Evolutionary conservation across 495 filamentous ascomycete species (phyloP), one percentile per base, ranked within the genome.

Genomic region (Halenospora varia): DNA sequence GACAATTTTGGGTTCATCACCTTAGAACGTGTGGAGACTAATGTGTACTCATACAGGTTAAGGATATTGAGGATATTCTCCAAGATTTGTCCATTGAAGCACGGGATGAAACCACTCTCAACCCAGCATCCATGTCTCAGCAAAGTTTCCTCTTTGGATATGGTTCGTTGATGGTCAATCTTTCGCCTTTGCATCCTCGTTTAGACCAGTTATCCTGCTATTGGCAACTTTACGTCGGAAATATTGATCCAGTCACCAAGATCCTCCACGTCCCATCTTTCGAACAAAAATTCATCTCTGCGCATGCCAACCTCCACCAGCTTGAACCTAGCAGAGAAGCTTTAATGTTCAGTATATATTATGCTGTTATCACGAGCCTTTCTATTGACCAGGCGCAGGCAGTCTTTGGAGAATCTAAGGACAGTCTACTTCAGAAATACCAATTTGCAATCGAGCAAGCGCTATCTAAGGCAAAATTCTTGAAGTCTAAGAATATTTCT

Each of bases 391-490:
- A 76, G 1, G 77, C 80, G 60, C 83, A 83, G 23, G 62, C 65
- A 51, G 73, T 72, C 23, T 81, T 87, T 50, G 75, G 75, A 10
- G 74, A 80, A 49, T 78, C 85, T 4, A 81, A 82, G 49, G 57
- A 59, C 10, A 54, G 69, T 2, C 62, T 87, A 15, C 73, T 90
- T 2, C 71, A 73, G 10, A 81, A 82, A 46, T 95, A 90, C 63
- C 83, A 87, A 4, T 89, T 90, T 61, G 88, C 84, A 0, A 76
- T 87, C 1, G 88, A 95, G 64, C 86, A 89, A 64, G 84, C 88
- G 0, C 70, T 96, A 4, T 77, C 87, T 0, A 83, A 82, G 55
- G 88, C 89, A 1, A 82, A 84, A 41, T 83, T 95, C 44, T 68
- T 96, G 4, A 84, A 82, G 45, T 88, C 83, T 1, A 84, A 88